Percentiles rank a stretch among this genome's conserved stretches.
These are phyloP conservation scores for Pseudogymnoascus sp. DNA, from an alignment of 2,329 filamentous ascomycete genomes.

Conservation along the genomic window DNA sequence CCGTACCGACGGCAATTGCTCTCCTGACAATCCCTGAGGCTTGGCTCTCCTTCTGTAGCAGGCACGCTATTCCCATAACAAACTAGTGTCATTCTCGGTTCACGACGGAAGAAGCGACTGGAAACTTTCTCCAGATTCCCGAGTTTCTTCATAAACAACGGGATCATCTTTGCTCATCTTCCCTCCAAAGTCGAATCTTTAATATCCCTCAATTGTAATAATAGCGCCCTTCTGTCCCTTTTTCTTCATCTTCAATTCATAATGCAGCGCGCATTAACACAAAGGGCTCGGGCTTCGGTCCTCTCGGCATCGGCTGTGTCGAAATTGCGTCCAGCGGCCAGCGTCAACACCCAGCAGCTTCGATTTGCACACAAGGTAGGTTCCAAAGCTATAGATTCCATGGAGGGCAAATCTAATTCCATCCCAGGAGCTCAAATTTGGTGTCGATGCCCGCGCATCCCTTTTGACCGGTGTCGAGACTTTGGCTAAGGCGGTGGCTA, in stretches of 20 bases:
- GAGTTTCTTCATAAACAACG: slow-evolving; percentile 7
- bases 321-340: slow-evolving; percentile 55
- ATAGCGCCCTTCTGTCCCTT: slow-evolving; percentile 2
- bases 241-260: slow-evolving; percentile 31
- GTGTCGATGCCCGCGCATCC: slow-evolving; percentile 83
- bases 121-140: slow-evolving; percentile 6
- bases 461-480: slow-evolving; percentile 94
- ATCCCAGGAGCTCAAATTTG: slow-evolving; percentile 87
- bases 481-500: slow-evolving; percentile 89
- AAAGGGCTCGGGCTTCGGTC: slow-evolving; percentile 69
- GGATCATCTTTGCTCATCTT: not conserved
- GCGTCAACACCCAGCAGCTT: slow-evolving; percentile 73
- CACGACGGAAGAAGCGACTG: slow-evolving; percentile 7
- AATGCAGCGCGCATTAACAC: slow-evolving; percentile 95
- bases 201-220: slow-evolving; percentile 11
- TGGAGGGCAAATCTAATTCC: slow-evolving; percentile 7
- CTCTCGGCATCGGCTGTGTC: slow-evolving; percentile 59
- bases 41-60: not conserved
- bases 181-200: slow-evolving; percentile 5
- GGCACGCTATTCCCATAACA: not conserved
- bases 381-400: slow-evolving; percentile 1
- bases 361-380: slow-evolving; percentile 95
- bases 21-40: not conserved
- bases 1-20: not conserved
- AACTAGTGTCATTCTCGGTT: not conserved